These are phyloP conservation scores for Venturiaceae sp. DNA, from an alignment of 2,329 filamentous ascomycete species.

Conservation along the genomic window DNA sequence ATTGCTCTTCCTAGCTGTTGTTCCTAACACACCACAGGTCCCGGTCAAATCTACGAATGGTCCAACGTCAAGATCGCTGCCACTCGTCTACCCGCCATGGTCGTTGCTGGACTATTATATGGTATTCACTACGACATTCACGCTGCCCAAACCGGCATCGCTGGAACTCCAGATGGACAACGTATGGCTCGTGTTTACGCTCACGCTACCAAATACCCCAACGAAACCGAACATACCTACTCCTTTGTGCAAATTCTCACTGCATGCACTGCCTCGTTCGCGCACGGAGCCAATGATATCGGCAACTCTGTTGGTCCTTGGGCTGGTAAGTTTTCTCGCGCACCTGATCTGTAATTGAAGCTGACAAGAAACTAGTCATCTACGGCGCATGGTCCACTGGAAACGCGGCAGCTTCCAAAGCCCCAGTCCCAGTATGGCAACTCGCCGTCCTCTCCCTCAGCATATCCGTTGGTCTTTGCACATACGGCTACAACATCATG, in stretches of 20 bases:
- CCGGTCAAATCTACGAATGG: conserved; percentile 64
- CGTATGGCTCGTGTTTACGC: conserved; percentile 58
- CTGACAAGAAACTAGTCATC: conserved; percentile 27
- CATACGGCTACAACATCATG: conserved; percentile 58
- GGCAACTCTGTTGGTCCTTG: conserved; percentile 55
- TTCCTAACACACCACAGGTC: no score
- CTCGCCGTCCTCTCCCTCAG: conserved; percentile 43
- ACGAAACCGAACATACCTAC: conserved; percentile 54
- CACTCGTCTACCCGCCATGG: conserved; percentile 59
- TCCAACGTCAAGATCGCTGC: conserved; percentile 56
- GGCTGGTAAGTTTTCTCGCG: conserved; percentile 27
- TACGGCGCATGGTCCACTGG: conserved; percentile 50
- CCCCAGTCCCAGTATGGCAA: conserved; percentile 50
- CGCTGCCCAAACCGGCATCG: conserved; percentile 59
- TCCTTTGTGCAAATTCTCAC: conserved; percentile 40
- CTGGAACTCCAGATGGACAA: conserved; percentile 61
- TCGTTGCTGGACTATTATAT: conserved; percentile 56
- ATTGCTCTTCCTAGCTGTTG: no score
- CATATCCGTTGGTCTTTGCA: conserved; percentile 49
- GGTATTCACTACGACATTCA: conserved; percentile 78
- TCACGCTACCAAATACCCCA: conserved; percentile 50
- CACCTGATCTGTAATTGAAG: not conserved
- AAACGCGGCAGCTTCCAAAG: conserved; percentile 28
- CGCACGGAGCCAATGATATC: conserved; percentile 60
- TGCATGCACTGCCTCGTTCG: conserved; percentile 63